phyloP scores from a whole-genome alignment of 129 eudicot genomes.

The Centrapalus pauciflorus region DNA sequence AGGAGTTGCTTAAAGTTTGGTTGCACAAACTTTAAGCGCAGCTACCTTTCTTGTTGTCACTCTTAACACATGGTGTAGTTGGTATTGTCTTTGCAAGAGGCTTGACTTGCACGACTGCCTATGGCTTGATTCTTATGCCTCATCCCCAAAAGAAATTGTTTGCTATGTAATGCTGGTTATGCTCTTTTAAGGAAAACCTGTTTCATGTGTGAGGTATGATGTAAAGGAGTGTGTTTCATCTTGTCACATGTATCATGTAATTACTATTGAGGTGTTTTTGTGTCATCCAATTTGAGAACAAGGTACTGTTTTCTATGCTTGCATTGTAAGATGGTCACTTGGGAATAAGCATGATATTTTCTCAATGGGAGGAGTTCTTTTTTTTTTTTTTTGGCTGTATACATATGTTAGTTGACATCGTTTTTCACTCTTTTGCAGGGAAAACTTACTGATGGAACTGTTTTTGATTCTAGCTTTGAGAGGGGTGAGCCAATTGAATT shows the following conservation, averaged over 20 bases:
- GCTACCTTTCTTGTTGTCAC: neutral
- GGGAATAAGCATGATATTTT: neutral
- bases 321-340: neutral
- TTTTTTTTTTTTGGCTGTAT: conserved; percentile 1
- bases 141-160: too few relatives aligned
- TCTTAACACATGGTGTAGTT: too few relatives aligned
- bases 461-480: conserved; percentile 95
- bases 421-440: conserved; percentile 55
- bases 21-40: neutral
- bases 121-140: neutral
- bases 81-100: neutral
- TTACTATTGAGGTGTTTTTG: neutral
- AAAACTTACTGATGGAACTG: conserved; percentile 96
- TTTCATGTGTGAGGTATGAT: neutral
- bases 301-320: neutral
- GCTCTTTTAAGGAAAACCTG: too few relatives aligned
- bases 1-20: neutral
- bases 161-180: too few relatives aligned
- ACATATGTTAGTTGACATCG: neutral
- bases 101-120: neutral
- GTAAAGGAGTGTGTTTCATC: neutral
- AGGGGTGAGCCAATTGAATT: conserved; percentile 98
- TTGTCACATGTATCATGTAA: neutral
- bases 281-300: neutral
- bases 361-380: neutral